These are phyloP conservation scores for Paraphaeosphaeria sporulosa DNA, from an alignment of 2,329 filamentous ascomycete species.

Conservation along the genomic window DNA sequence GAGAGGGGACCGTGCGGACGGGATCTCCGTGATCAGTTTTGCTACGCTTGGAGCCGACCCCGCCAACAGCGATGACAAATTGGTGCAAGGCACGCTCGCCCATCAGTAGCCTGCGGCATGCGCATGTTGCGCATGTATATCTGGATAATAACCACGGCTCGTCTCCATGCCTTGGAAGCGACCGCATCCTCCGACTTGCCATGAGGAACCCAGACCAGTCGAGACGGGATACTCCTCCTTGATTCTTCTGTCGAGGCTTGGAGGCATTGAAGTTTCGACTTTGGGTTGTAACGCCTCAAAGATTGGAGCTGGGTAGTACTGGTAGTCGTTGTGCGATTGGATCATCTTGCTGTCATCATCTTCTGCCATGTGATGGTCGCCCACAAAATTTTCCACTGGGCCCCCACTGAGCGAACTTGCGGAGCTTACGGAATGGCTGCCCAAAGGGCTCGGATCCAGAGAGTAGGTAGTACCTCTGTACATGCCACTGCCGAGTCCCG, in stretches of 20 bases:
- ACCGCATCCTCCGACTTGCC: constrained; percentile 51
- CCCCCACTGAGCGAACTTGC: constrained; percentile 52
- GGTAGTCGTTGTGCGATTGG: constrained; percentile 53
- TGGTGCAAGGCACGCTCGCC: constrained; percentile 2
- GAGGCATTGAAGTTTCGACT: constrained; percentile 35
- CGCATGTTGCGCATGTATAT: constrained; percentile 49
- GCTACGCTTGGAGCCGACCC: constrained; percentile 16
- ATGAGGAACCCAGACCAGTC: constrained; percentile 36
- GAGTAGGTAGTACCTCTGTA: constrained; percentile 48
- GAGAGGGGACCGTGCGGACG: not conserved
- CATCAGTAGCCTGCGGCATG: constrained; percentile 47
- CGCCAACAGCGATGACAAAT: constrained; percentile 24
- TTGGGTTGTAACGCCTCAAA: constrained; percentile 51
- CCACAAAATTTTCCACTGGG: constrained; percentile 51
- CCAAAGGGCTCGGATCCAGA: constrained; percentile 48
- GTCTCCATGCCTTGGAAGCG: constrained; percentile 56
- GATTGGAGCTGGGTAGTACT: constrained; percentile 56
- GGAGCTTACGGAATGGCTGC: constrained; percentile 56
- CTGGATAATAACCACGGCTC: constrained; percentile 57
- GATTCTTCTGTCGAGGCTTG: constrained; percentile 48
- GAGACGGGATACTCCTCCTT: constrained; percentile 54
- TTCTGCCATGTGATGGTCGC: constrained; percentile 51
- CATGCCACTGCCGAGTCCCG: constrained; percentile 40
- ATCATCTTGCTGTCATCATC: constrained; percentile 50
- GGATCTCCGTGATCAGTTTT: constrained; percentile 9